Base-by-base conservation (phyloP, 495 filamentous ascomycete species). In the Cercophora samala region DNA sequence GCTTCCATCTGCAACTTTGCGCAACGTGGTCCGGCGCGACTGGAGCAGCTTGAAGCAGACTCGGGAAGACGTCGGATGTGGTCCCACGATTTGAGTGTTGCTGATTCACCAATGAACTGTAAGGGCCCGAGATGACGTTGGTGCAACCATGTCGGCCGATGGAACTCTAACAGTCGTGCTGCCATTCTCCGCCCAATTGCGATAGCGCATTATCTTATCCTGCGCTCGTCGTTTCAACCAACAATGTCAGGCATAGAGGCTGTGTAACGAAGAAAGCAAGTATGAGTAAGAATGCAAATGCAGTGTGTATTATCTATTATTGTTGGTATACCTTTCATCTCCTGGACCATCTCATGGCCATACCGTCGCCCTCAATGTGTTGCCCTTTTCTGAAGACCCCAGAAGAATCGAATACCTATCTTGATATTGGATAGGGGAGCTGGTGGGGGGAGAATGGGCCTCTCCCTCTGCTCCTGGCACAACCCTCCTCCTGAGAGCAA, bases 401-500 rank as follows among this genome's bases (percentile, higher is more conserved):
- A 69, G 66, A 8, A 73, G 54, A 11, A 67, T 62, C 21, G 71
- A 68, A 52, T 64, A 66, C 15, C 42, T 17, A 64, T 73, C 71
- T 22, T 64, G 58, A 52, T 65, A 69, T 24, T 69, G 64, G 18
- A 69, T 32, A 24, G 42, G 42, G 26, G 51, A 17, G 22, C 22
- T 64, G 46, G n/a, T 32, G 54, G n/a, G n/a, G 23, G 32, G 19
- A 18, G 37, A 42, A 4, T 0, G 21, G 1, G 26, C 22, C 46
- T 19, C 58, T 17, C 37, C 37, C 2, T 21, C 53, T 21, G 19
- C 66, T 5, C 68, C 68, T 22, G 32, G 58, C 32, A 67, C 70
- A 63, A 21, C 11, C 23, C 55, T 58, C 60, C 78, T 67, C 29
- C 72, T 63, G 58, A 81, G 56, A 18, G 77, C 79, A 19, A 80